Evolutionary conservation across 257 asterid genomes (phyloP), one percentile per base, ranked within the genome.

Genomic region (Ilex aquifolium): DNA sequence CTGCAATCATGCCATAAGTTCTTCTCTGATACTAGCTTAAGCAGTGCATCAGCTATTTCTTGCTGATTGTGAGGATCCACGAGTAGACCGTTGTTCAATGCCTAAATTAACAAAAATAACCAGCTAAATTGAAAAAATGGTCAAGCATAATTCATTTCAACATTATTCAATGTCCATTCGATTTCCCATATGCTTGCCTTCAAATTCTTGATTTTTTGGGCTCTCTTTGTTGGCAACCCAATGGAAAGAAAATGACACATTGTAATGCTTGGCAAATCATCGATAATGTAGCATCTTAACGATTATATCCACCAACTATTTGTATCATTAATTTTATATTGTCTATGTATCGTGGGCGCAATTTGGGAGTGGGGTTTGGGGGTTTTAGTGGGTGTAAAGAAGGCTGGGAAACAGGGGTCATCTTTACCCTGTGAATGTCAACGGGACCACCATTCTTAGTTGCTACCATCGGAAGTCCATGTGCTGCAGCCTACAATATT

Each of bases 61-160:
- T 82, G 82, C 57, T 79, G 90, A 73, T 88, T 86, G 60, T 88
- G 96, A 52, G 96, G 96, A 62, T 88, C 95, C 53, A 88, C 88
- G 10, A 88, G 88, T 67, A 86, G 75, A 27, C 96, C 96, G 30
- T 86, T 88, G 70, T 86, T 76, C 13, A 88, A 82, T 61, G 90
- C 95, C 96, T 87, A 39, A 11, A 53, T 3, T n/a, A 7, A 53
- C 11, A 53, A 49, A 49, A 49, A 49, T 12, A 49, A 49, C 10
- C 5, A 8, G 42, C 1, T 44, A 60, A 39, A 56, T 56, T 57
- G 44, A 61, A 49, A 32, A 2, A 15, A 2, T 29, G 32, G 6
- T 48, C 2, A 30, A 32, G 30, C 42, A 36, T 4, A 36, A 36
- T 36, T 7, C 8, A 36, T 36, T 36, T 36, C 40, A 36, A 36